phyloP scores from a whole-genome alignment of 345 rosid genomes.

The Syzygium oleosum region DNA sequence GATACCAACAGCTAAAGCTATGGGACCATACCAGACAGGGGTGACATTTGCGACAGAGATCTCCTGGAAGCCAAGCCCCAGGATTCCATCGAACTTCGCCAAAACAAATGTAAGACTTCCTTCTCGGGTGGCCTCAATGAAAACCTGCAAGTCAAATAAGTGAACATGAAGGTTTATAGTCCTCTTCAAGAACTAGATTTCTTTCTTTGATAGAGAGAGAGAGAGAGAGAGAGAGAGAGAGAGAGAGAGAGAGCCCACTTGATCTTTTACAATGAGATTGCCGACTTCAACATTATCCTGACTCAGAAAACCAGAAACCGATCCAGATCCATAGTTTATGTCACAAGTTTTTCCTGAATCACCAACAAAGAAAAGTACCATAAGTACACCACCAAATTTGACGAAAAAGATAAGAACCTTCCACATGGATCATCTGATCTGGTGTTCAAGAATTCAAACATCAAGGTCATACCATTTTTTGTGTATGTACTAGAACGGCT shows the following conservation, averaged over 20 bases:
- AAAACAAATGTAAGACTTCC: constrained; percentile 41
- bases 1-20: background rate
- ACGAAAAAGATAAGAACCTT: background rate
- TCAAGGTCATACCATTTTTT: constrained; percentile 27
- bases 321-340: constrained; percentile 66
- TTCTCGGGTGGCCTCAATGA: constrained; percentile 68
- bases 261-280: constrained; percentile 49
- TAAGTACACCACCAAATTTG: background rate
- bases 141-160: constrained; percentile 24
- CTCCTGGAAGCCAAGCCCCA: constrained; percentile 80
- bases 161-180: background rate
- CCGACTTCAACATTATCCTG: constrained; percentile 68
- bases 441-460: background rate
- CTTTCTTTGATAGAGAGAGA: background rate
- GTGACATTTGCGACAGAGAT: constrained; percentile 55
- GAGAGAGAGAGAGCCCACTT: constrained; percentile 23
- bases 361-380: background rate
- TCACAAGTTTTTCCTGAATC: constrained; percentile 44
- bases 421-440: background rate
- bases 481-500: constrained; percentile 50
- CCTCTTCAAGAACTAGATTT: background rate
- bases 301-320: constrained; percentile 69
- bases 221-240: background rate
- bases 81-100: constrained; percentile 71
- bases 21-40: constrained; percentile 51